These are phyloP conservation scores for Dioscorea alata DNA, from an alignment of 106 monocot genomes.

Conservation along the genomic window DNA sequence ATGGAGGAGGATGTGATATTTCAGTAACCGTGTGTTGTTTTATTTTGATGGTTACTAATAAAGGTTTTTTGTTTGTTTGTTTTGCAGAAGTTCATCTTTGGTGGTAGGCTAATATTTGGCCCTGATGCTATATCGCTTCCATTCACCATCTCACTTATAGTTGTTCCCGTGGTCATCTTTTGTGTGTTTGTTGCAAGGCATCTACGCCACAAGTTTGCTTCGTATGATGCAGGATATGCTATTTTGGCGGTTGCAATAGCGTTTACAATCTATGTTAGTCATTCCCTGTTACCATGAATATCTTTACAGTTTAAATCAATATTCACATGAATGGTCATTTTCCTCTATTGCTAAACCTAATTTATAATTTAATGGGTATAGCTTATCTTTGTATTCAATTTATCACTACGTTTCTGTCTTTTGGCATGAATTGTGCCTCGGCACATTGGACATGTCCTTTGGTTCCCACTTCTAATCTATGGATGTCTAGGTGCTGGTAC, in stretches of 20 bases:
- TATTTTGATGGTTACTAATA: too few species aligned
- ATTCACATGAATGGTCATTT: too few species aligned
- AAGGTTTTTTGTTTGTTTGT: background rate
- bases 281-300: too few species aligned
- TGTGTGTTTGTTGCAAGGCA: slow-evolving; percentile 29
- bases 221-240: slow-evolving; percentile 32
- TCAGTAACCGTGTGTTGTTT: too few species aligned
- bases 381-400: too few species aligned
- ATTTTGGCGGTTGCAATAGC: slow-evolving; percentile 19
- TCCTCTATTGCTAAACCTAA: too few species aligned
- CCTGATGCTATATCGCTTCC: slow-evolving; percentile 34
- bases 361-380: too few species aligned
- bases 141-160: slow-evolving; percentile 21
- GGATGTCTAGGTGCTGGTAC: slow-evolving; percentile 40
- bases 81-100: slow-evolving; percentile 28
- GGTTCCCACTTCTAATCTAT: too few species aligned
- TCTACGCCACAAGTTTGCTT: slow-evolving; percentile 27
- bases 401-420: too few species aligned
- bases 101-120: slow-evolving; percentile 34
- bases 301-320: background rate
- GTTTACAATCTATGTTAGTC: slow-evolving; percentile 24
- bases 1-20: too few species aligned
- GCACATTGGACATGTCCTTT: too few species aligned
- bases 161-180: slow-evolving; percentile 26
- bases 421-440: too few species aligned